Conservation (phyloP, 805 yeast species). For the Ogataea nakhonphanomensis region DNA sequence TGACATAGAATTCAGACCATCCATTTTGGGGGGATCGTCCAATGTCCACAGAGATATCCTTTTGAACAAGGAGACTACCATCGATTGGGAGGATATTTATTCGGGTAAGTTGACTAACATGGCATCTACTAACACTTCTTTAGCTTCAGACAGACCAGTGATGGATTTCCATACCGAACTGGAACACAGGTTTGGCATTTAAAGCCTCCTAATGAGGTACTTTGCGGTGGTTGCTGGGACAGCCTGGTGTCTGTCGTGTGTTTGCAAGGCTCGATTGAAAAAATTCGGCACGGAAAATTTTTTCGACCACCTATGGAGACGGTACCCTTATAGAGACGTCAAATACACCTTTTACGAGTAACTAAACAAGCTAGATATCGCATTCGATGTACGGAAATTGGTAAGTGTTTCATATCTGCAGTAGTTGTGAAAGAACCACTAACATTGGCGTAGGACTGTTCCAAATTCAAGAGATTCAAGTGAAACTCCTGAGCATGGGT, state of each 20-base stretch:
- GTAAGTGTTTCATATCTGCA: constrained; percentile 5
- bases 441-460: constrained; percentile 7
- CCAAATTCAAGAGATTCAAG: constrained; percentile 1
- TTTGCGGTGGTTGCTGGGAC: background rate
- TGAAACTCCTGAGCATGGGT: constrained; percentile 4
- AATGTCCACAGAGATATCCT: constrained; percentile 62
- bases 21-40: constrained; percentile 53
- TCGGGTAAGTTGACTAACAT: constrained; percentile 35
- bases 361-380: constrained; percentile 8
- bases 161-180: constrained; percentile 69
- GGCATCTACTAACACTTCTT: constrained; percentile 6
- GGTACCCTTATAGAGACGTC: constrained; percentile 5
- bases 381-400: constrained; percentile 11
- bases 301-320: constrained; percentile 9
- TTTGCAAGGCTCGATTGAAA: constrained; percentile 4
- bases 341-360: constrained; percentile 4
- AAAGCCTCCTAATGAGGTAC: constrained; percentile 3
- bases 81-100: constrained; percentile 96
- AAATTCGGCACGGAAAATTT: constrained; percentile 8
- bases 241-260: constrained; percentile 9
- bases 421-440: constrained; percentile 2
- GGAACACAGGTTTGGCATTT: constrained; percentile 60
- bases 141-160: constrained; percentile 39
- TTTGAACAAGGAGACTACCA: constrained; percentile 65
- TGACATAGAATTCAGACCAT: constrained; percentile 66